Percentiles rank a stretch among this genome's conserved stretches.
These are phyloP conservation scores for Krasilnikovozyma curviuscula DNA, from an alignment of 768 basidiomycete species.

Conservation along the genomic window DNA sequence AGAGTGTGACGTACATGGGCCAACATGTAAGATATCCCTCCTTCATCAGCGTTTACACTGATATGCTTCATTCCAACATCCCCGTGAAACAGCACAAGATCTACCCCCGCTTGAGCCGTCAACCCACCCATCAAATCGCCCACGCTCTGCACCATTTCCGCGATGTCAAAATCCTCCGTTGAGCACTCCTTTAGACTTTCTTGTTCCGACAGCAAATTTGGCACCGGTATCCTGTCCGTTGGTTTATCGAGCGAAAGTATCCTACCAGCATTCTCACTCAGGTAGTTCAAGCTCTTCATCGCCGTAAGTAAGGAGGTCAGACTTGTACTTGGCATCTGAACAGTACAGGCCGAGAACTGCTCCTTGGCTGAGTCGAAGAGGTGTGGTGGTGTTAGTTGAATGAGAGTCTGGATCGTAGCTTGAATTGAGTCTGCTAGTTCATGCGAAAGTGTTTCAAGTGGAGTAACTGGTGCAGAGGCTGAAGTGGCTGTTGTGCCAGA, in stretches of 20 bases:
- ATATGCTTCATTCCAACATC: constrained; percentile 76
- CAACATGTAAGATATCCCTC: constrained; percentile 57
- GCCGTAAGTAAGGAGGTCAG: constrained; percentile 73
- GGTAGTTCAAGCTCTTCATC: constrained; percentile 84
- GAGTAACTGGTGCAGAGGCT: constrained; percentile 8
- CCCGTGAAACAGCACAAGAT: constrained; percentile 75
- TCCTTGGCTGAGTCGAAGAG: constrained; percentile 82
- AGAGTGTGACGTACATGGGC: constrained; percentile 54
- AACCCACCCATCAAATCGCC: constrained; percentile 72
- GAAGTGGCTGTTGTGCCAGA: not conserved
- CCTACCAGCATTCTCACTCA: too few relatives aligned
- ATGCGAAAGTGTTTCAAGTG: constrained; percentile 37
- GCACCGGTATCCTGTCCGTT: not conserved
- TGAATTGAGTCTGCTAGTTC: constrained; percentile 84
- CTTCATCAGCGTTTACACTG: constrained; percentile 66
- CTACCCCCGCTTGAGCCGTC: constrained; percentile 65
- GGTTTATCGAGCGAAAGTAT: too few relatives aligned
- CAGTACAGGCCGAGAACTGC: constrained; percentile 70
- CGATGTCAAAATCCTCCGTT: constrained; percentile 62
- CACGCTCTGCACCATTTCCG: constrained; percentile 70
- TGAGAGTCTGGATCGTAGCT: constrained; percentile 71
- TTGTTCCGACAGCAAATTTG: not conserved
- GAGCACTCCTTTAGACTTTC: not conserved
- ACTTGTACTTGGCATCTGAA: constrained; percentile 70
- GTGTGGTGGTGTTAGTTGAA: constrained; percentile 77